A percentile compares a stretch with the other conserved stretches of the same genome.
Conservation (phyloP, 129 eudicot species). For the Oenanthe sinensis region DNA sequence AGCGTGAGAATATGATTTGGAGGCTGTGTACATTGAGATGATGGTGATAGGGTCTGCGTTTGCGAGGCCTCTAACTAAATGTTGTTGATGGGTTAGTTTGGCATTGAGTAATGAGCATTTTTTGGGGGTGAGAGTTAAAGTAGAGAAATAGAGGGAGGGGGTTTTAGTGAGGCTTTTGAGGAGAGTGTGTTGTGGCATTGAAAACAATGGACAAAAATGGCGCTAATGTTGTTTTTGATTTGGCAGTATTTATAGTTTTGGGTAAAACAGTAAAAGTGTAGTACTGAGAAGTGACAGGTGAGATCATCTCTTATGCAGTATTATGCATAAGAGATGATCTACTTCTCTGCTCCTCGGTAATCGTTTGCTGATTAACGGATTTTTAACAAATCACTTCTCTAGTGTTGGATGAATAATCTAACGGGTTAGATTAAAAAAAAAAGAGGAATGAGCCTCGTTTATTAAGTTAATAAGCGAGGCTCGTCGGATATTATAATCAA, state of each 20-base stretch:
- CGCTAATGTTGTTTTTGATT: background rate
- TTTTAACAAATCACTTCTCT: no score
- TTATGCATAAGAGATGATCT: no score
- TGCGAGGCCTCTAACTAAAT: slow-evolving; percentile 33
- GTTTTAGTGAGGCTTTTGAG: background rate
- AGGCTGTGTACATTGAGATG: slow-evolving; percentile 26
- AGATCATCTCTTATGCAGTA: no score
- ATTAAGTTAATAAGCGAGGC: no score
- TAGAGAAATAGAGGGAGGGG: background rate
- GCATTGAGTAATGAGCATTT: slow-evolving; percentile 23
- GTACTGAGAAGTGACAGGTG: no score
- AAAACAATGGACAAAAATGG: background rate
- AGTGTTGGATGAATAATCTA: no score
- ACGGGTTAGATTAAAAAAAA: no score
- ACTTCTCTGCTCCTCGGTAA: no score
- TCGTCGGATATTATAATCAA: no score
- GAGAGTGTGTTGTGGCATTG: background rate
- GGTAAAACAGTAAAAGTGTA: background rate
- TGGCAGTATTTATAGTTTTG: background rate
- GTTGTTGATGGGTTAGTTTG: slow-evolving; percentile 39
- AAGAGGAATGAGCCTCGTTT: no score
- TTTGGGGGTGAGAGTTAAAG: background rate
- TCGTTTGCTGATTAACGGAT: no score
- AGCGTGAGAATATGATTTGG: slow-evolving; percentile 28
- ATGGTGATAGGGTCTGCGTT: slow-evolving; percentile 16